Conservation (phyloP, 306 rosid species). For the Spatholobus suberectus region DNA sequence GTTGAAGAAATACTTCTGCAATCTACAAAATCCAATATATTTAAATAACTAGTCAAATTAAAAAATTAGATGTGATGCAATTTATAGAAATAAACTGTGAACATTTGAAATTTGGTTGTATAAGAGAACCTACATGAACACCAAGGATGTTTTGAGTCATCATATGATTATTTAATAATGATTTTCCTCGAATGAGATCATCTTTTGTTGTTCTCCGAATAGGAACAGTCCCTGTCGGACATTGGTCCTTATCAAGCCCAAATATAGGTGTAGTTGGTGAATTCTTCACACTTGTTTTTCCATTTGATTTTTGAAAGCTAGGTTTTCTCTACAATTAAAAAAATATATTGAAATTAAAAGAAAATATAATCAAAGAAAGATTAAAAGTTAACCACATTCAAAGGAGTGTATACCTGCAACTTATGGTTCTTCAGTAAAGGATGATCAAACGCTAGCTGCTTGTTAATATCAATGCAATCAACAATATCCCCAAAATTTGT, state of each 20-base stretch:
- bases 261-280: background rate
- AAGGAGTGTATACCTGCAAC: background rate
- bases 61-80: background rate
- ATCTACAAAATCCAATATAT: background rate
- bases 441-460: constrained; percentile 26
- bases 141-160: background rate
- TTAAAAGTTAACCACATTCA: background rate
- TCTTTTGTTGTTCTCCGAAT: constrained; percentile 17
- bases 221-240: background rate
- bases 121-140: background rate
- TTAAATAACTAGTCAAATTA: background rate
- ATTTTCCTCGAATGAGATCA: background rate
- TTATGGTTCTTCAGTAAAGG: constrained; percentile 21
- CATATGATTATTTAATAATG: background rate
- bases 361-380: background rate
- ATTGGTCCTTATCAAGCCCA: background rate
- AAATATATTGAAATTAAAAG: background rate
- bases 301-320: background rate
- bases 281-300: background rate
- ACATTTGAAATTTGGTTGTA: background rate
- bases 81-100: background rate
- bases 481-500: background rate
- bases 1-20: background rate
- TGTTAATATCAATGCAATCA: constrained; percentile 35
- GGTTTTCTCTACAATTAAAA: constrained; percentile 3